phyloP scores from a whole-genome alignment of 1,139 yeast genomes.

The Pichia sp. region DNA sequence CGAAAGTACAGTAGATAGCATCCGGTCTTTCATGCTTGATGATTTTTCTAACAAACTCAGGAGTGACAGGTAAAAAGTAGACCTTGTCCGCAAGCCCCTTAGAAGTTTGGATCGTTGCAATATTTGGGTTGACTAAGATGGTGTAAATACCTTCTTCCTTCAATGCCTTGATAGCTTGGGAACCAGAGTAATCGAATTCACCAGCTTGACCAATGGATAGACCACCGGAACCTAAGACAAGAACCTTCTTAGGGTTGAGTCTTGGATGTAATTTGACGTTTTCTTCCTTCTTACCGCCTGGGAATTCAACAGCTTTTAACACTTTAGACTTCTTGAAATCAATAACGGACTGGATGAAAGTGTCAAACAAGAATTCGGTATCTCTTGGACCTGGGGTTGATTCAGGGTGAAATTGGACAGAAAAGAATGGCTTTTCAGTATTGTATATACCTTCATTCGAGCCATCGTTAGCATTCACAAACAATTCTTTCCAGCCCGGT shows the following conservation, averaged over 20 bases:
- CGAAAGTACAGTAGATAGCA: slow-evolving; percentile 94
- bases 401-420: slow-evolving; percentile 99
- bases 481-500: slow-evolving; percentile 89
- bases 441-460: slow-evolving; percentile 98
- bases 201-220: slow-evolving; percentile 99
- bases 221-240: slow-evolving; percentile 98
- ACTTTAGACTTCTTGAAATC: slow-evolving; percentile 51
- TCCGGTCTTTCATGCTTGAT: slow-evolving; percentile 94
- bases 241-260: slow-evolving; percentile 84
- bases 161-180: slow-evolving; percentile 82
- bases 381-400: slow-evolving; percentile 99
- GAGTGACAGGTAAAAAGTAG: slow-evolving; percentile 91
- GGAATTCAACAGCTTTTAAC: slow-evolving; percentile 76
- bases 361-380: slow-evolving; percentile 95
- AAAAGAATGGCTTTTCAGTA: slow-evolving; percentile 80
- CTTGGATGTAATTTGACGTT: slow-evolving; percentile 71
- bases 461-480: slow-evolving; percentile 93
- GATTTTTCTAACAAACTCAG: slow-evolving; percentile 94
- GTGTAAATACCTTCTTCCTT: slow-evolving; percentile 97
- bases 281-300: slow-evolving; percentile 78
- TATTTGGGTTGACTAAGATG: slow-evolving; percentile 91
- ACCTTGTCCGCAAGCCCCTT: slow-evolving; percentile 97
- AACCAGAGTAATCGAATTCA: slow-evolving; percentile 97
- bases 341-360: slow-evolving; percentile 76
- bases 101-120: slow-evolving; percentile 98